These are phyloP conservation scores for Pichia sp. DNA, from an alignment of 1,139 yeast genomes.

Conservation along the genomic window DNA sequence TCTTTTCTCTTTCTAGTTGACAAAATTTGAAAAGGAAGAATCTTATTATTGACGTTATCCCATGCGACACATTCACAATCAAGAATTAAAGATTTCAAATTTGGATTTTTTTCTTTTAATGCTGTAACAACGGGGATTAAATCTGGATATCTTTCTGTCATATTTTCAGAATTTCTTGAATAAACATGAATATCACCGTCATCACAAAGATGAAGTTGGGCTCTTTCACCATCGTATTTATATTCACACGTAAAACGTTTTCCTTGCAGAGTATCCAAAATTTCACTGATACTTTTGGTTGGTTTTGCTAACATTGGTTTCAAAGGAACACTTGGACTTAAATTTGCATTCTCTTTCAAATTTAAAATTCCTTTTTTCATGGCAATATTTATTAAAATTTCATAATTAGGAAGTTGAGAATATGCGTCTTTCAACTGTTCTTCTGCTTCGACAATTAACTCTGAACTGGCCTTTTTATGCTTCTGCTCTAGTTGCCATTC, in stretches of 20 bases:
- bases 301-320: constrained; percentile 99
- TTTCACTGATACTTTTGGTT: constrained; percentile 84
- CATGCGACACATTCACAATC: constrained; percentile 99
- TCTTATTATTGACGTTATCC: constrained; percentile 69
- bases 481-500: constrained; percentile 42
- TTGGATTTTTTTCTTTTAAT: constrained; percentile 38
- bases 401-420: constrained; percentile 89
- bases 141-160: constrained; percentile 95
- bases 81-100: constrained; percentile 54
- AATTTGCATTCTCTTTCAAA: constrained; percentile 59
- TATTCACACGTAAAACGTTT: constrained; percentile 90
- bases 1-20: constrained; percentile 93
- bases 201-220: constrained; percentile 75
- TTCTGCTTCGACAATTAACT: constrained; percentile 54
- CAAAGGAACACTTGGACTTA: constrained; percentile 89
- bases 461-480: constrained; percentile 31
- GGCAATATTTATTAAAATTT: constrained; percentile 60
- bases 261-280: constrained; percentile 79
- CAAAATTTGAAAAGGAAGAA: constrained; percentile 85
- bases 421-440: constrained; percentile 77
- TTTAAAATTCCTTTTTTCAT: constrained; percentile 61
- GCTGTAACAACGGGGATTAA: constrained; percentile 62
- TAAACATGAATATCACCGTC: constrained; percentile 71
- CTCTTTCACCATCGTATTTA: constrained; percentile 97
- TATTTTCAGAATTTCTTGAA: constrained; percentile 93